Evolutionary conservation across 441 rosid genomes (phyloP).

Genomic region (Populus hybrid): DNA sequence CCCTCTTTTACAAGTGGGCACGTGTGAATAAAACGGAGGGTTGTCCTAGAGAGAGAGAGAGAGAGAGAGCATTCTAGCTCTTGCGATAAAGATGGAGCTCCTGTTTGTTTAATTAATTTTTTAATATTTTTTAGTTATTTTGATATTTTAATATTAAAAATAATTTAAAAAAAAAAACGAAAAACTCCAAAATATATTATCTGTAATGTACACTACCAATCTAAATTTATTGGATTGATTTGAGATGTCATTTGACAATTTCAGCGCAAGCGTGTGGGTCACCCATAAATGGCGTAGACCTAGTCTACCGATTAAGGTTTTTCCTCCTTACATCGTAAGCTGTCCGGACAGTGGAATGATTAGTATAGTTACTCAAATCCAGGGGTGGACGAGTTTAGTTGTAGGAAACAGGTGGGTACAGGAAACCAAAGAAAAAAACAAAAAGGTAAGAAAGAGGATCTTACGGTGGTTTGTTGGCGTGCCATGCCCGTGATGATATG

Average conservation of each 20-base stretch:
- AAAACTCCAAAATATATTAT: not conserved
- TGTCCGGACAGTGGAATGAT: no score
- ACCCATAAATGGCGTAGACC: not conserved
- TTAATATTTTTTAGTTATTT: no score
- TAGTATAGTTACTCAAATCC: not conserved
- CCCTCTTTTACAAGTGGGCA: conserved; percentile 33
- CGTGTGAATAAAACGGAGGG: conserved; percentile 4
- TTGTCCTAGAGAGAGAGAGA: not conserved
- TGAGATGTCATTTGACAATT: not conserved
- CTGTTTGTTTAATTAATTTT: no score
- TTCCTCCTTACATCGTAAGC: no score
- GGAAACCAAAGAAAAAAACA: no score
- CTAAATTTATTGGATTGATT: not conserved
- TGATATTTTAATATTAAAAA: no score
- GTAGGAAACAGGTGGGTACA: no score
- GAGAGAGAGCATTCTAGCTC: not conserved
- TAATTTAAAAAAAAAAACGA: no score
- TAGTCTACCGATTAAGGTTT: no score
- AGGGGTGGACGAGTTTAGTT: no score
- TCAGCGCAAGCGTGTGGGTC: not conserved
- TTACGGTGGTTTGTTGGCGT: not conserved
- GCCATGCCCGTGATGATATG: not conserved
- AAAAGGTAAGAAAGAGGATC: not conserved
- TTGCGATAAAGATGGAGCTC: not conserved
- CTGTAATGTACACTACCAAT: not conserved